A percentile compares a stretch with the other conserved stretches of the same genome.
Conservation (phyloP, 2,329 filamentous ascomycete species). For the Curvularia sp. region DNA sequence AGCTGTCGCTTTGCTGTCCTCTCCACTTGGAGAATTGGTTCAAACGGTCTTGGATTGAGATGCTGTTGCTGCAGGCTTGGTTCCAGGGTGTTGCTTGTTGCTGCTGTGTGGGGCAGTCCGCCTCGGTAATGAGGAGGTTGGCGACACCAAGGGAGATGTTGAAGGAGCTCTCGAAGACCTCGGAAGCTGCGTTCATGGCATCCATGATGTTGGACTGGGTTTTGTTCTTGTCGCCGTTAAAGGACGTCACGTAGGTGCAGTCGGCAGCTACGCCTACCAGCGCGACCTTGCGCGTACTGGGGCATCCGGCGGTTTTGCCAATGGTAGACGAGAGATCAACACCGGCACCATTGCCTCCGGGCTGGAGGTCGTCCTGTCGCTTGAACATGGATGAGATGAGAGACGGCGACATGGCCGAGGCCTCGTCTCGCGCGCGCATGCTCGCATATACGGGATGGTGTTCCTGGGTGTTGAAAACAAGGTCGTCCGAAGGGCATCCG, state of each 20-base stretch:
- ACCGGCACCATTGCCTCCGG: constrained; percentile 75
- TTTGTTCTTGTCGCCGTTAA: constrained; percentile 73
- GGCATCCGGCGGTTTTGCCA: constrained; percentile 83
- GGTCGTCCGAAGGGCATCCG: constrained; percentile 74
- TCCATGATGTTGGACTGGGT: constrained; percentile 78
- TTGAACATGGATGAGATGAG: constrained; percentile 72
- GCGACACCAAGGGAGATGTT: constrained; percentile 92
- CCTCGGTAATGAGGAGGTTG: constrained; percentile 80
- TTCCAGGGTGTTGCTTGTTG: constrained; percentile 82
- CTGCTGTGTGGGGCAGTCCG: constrained; percentile 74
- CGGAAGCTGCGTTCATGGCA: constrained; percentile 85
- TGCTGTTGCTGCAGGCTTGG: constrained; percentile 67
- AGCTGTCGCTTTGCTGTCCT: constrained; percentile 75
- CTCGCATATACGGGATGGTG: constrained; percentile 69
- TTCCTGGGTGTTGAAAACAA: constrained; percentile 78
- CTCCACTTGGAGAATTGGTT: constrained; percentile 91
- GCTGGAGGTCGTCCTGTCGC: constrained; percentile 70
- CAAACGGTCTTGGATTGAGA: constrained; percentile 76
- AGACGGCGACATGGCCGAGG: constrained; percentile 60
- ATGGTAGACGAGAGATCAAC: constrained; percentile 81
- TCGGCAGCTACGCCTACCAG: constrained; percentile 92
- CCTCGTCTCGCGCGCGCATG: constrained; percentile 62
- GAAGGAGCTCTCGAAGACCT: constrained; percentile 87
- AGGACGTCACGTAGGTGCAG: constrained; percentile 81
- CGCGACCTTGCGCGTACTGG: constrained; percentile 87